Evolutionary conservation across 768 basidiomycete genomes (phyloP).

Genomic region (Pseudohyphozyma bogoriensis): DNA sequence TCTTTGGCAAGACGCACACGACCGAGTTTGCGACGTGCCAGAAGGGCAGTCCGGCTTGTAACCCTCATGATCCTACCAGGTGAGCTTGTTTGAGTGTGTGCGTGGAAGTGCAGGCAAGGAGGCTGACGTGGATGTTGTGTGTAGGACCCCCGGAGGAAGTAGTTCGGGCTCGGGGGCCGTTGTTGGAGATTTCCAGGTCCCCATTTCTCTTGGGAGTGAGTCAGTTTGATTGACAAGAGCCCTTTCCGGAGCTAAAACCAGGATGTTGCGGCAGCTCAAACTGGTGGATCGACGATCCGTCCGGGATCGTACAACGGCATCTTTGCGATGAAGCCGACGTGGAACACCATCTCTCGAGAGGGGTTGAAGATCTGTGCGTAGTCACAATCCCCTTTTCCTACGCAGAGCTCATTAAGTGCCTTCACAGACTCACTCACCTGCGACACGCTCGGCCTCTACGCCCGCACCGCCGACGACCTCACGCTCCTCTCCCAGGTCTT

Average conservation of each 20-base stretch:
- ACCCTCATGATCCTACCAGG: constrained; percentile 33
- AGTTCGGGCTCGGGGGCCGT: constrained; percentile 37
- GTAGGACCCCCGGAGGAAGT: constrained; percentile 36
- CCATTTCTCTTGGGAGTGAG: constrained; percentile 34
- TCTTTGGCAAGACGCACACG: constrained; percentile 29
- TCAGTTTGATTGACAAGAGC: background rate
- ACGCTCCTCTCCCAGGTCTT: constrained; percentile 33
- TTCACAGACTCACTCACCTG: constrained; percentile 28
- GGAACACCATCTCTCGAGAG: constrained; percentile 35
- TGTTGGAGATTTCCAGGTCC: constrained; percentile 36
- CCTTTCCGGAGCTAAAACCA: background rate
- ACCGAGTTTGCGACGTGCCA: constrained; percentile 35
- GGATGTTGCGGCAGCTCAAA: constrained; percentile 12
- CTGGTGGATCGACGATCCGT: constrained; percentile 34
- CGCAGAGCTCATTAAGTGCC: background rate
- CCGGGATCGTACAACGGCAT: constrained; percentile 37
- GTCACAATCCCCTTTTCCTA: background rate
- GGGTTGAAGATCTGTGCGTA: constrained; percentile 33
- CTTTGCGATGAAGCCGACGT: constrained; percentile 37
- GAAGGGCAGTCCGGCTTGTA: constrained; percentile 23
- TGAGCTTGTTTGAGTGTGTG: too few relatives aligned
- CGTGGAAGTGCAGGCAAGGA: too few relatives aligned
- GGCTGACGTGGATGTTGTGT: too few relatives aligned
- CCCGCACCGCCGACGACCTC: constrained; percentile 35
- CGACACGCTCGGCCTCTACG: constrained; percentile 37